Percentiles rank a stretch among this genome's conserved stretches.
phyloP scores from a whole-genome alignment of 768 basidiomycete species.

The Leccinum imitatum region DNA sequence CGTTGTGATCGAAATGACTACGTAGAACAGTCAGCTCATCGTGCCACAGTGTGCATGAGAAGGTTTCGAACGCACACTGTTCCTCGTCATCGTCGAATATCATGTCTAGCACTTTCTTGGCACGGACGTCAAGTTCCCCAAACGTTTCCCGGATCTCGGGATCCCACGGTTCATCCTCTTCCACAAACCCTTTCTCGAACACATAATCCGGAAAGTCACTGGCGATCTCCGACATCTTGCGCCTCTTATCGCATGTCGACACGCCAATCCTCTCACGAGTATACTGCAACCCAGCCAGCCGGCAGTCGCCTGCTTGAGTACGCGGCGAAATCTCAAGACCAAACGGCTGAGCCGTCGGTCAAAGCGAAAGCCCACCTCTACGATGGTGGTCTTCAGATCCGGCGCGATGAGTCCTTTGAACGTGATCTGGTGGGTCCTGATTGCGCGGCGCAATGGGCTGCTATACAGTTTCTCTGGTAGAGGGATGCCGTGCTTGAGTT shows the following conservation, averaged over 20 bases:
- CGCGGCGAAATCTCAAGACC: background rate
- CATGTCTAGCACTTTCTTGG: slow-evolving; percentile 45
- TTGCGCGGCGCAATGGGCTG: slow-evolving; percentile 62
- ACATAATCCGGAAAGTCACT: slow-evolving; percentile 47
- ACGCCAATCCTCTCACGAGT: slow-evolving; percentile 65
- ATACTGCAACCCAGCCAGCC: slow-evolving; percentile 39
- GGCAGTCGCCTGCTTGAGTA: background rate
- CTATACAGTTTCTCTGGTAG: slow-evolving; percentile 56
- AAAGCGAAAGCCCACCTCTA: slow-evolving; percentile 48
- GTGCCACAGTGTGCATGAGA: background rate
- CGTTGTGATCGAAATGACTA: slow-evolving; percentile 67
- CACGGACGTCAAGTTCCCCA: slow-evolving; percentile 28
- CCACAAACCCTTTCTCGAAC: slow-evolving; percentile 58
- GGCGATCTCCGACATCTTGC: slow-evolving; percentile 47
- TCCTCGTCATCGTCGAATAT: slow-evolving; percentile 49
- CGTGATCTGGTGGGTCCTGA: slow-evolving; percentile 54
- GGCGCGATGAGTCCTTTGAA: slow-evolving; percentile 44
- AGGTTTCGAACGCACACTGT: slow-evolving; percentile 45
- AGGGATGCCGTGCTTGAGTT: slow-evolving; percentile 42
- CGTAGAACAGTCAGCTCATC: background rate
- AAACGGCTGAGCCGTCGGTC: background rate
- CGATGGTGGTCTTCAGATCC: slow-evolving; percentile 39
- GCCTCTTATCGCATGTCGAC: slow-evolving; percentile 71
- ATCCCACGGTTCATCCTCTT: slow-evolving; percentile 64
- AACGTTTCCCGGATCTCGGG: slow-evolving; percentile 53